Base-by-base conservation (phyloP, 495 filamentous ascomycete genomes). In the Aspergillus sclerotiicarbonarius region DNA sequence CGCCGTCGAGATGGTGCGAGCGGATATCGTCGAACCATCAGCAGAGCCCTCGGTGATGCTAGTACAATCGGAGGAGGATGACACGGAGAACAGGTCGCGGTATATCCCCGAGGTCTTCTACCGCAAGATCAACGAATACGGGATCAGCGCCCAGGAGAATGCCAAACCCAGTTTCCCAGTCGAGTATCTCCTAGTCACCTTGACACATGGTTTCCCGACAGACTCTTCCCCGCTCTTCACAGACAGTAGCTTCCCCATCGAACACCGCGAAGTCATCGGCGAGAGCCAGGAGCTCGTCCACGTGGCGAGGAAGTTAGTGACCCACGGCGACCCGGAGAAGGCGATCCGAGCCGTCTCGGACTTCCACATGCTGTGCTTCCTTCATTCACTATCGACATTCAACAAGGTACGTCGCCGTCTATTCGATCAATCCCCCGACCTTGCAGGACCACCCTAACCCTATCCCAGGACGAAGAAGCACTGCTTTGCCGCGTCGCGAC, bases 51-150 rank as follows among this genome's bases (percentile, higher is more conserved):
- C 79, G 8, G 87, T 93, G 46, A 97, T 99, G 94, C 83, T 99
- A 35, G 93, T 99, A 12, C 91, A 90, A 56, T 88, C 88, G 29
- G 94, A 96, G 68, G 90, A 96, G 35, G 88, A 92, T 53, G 84
- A 80, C 55, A 76, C 73, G 29, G 75, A 72, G n/a, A 89, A 82
- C 71, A 85, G 82, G 54, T 87, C 87, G 25, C 82, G 92, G 48
- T 99, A 99, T 66, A 96, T 98, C 43, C 94, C 95, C 3, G 94
- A 99, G 62, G 94, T 99, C 15, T 98, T 98, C 76, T 99, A 92
- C 73, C 86, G 94, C 47, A 83, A 86, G 54, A 92, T 96, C 66
- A 98, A 99, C 70, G 92, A 98, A 68, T 96, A 99, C 65, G 95
- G 95, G 7, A 89, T 87, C 53, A 96, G 89, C 65, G 94, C 98